Conservation (phyloP, 371 early-diverging fungal genomes). For the Actinomucor elegans region DNA sequence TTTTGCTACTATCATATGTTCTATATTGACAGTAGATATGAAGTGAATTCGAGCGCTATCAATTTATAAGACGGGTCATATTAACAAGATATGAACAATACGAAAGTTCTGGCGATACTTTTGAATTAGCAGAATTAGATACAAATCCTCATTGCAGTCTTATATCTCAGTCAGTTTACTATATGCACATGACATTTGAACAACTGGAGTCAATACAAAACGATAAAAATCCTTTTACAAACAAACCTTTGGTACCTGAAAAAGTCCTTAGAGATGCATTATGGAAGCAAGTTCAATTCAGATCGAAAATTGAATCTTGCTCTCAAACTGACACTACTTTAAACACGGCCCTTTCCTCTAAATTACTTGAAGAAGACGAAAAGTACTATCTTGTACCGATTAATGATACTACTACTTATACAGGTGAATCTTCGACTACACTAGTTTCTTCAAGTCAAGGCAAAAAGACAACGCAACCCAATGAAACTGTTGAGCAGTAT, state of each 20-base stretch:
- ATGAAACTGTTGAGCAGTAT: slow-evolving; percentile 13
- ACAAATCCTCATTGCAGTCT: slow-evolving; percentile 13
- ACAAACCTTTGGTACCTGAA: slow-evolving; percentile 29
- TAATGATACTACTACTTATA: slow-evolving; percentile 55
- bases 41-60: slow-evolving; percentile 60
- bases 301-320: slow-evolving; percentile 47
- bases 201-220: slow-evolving; percentile 43
- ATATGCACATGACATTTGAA: slow-evolving; percentile 62
- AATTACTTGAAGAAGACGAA: background rate
- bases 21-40: too few relatives aligned
- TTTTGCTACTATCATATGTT: too few relatives aligned
- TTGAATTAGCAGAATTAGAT: slow-evolving; percentile 5
- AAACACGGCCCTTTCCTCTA: slow-evolving; percentile 28
- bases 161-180: slow-evolving; percentile 42
- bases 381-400: slow-evolving; percentile 40
- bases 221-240: slow-evolving; percentile 48
- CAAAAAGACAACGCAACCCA: background rate
- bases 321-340: slow-evolving; percentile 38
- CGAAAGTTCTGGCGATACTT: background rate
- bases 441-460: slow-evolving; percentile 12
- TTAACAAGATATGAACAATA: slow-evolving; percentile 9
- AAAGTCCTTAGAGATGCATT: slow-evolving; percentile 48
- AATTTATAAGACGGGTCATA: slow-evolving; percentile 51
- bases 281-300: slow-evolving; percentile 54
- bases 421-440: slow-evolving; percentile 41